These are phyloP conservation scores for Micractinium conductrix DNA, from an alignment of 139 green algal species.

Conservation along the genomic window DNA sequence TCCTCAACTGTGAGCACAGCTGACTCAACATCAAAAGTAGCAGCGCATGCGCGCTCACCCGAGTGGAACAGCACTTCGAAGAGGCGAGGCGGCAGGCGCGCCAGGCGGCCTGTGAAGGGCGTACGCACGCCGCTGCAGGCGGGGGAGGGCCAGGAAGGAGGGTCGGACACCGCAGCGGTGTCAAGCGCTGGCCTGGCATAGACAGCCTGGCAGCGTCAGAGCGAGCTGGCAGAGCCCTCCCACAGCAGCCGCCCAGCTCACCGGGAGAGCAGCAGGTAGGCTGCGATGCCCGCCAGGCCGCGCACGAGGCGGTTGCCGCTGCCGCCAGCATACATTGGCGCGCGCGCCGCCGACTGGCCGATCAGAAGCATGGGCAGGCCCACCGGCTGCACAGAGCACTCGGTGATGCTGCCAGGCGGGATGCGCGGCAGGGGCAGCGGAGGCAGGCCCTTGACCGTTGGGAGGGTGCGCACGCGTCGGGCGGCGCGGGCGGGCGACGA, in stretches of 20 bases:
- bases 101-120: constrained; percentile 12
- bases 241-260: background rate
- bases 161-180: background rate
- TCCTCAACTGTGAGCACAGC: no score
- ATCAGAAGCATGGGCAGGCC: constrained; percentile 20
- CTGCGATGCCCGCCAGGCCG: constrained; percentile 10
- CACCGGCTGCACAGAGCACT: background rate
- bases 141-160: background rate
- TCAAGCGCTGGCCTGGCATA: background rate
- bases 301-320: background rate
- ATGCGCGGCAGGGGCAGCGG: constrained; percentile 2
- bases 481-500: background rate
- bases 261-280: constrained; percentile 13
- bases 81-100: constrained; percentile 6
- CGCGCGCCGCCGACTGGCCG: background rate
- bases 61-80: constrained; percentile 15
- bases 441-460: constrained; percentile 7
- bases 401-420: background rate
- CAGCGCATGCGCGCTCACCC: no score
- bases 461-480: no score
- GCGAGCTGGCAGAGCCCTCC: no score
- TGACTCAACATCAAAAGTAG: no score
- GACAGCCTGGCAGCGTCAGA: background rate
- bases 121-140: background rate
- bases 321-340: background rate